Evolutionary conservation across 352 stramenopile species (phyloP), one percentile per base, ranked within the genome.

Genomic region (Globisporangium megalacanthum): DNA sequence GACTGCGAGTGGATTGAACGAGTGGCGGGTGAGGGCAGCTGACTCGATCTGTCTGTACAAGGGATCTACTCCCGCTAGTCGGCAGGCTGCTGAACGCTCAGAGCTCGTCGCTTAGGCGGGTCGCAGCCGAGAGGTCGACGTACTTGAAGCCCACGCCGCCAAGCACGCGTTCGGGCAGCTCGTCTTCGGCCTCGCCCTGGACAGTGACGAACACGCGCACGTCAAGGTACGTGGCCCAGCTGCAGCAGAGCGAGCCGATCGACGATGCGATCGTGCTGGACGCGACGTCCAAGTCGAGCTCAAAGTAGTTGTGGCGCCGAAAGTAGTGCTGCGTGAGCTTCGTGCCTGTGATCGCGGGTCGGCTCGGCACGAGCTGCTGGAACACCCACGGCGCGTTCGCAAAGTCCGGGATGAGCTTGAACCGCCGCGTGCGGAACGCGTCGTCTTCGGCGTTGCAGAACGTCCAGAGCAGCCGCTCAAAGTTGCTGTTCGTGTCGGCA

Each of bases 371-470:
- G 22, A 90, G 64, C 33, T 75, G 65, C 52, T 89, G 84, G 36
- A 97, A 72, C 46, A 96, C 69, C 79, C 84, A 97, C 44, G 86
- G 80, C 15, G 79, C 89, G 20, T 94, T 83, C 17, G 84, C 69
- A 39, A 97, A 74, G 56, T 79, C 83, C n/a, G 89, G 89, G 51
- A 97, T 91, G 31, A 97, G 65, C 72, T 96, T 97, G 59, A 96
- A 93, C 50, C 87, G 77, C n/a, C 70, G 49, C 57, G 92, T 77
- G 44, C 81, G 76, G 62, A 82, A 93, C 11, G 60, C 62, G 46
- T 78, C 66, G 48, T 73, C 66, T 49, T 70, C 59, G 17, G 68
- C 63, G 41, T 79, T 69, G 48, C 71, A 74, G 48, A 91, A 90
- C 35, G 68, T 66, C 57, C 68, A 59, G n/a, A 89, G 59, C 33